Evolutionary conservation across 805 yeast genomes (phyloP).

Genomic region (Tetrapisispora nanseiensis): DNA sequence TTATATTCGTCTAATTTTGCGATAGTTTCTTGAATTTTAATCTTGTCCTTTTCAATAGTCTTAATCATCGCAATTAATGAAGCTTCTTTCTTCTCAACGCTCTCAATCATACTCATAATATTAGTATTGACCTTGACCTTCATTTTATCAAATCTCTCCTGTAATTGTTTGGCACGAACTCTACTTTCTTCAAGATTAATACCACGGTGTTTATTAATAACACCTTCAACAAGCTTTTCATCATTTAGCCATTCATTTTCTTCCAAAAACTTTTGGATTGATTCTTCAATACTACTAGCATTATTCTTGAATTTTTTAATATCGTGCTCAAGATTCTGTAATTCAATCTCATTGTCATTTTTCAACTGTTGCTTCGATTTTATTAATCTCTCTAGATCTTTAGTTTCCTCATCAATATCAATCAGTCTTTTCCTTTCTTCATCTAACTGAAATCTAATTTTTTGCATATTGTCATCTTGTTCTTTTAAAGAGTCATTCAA

Average conservation of each 20-base stretch:
- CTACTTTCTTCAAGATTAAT: conserved; percentile 55
- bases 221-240: conserved; percentile 42
- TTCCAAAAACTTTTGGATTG: conserved; percentile 37
- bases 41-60: conserved; percentile 81
- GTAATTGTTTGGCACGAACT: conserved; percentile 44
- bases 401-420: conserved; percentile 70
- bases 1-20: conserved; percentile 76
- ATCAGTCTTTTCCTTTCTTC: conserved; percentile 45
- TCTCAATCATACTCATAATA: conserved; percentile 85
- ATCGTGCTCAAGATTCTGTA: conserved; percentile 47
- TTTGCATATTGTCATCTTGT: conserved; percentile 15
- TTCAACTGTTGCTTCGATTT: conserved; percentile 33
- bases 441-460: conserved; percentile 23
- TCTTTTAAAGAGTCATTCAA: conserved; percentile 20
- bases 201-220: conserved; percentile 52
- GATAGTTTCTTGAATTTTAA: conserved; percentile 82
- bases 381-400: conserved; percentile 43
- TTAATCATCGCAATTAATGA: conserved; percentile 69
- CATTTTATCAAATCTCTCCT: conserved; percentile 56
- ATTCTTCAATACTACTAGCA: conserved; percentile 30
- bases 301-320: conserved; percentile 38
- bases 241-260: conserved; percentile 71
- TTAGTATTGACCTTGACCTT: conserved; percentile 74
- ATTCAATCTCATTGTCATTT: conserved; percentile 40
- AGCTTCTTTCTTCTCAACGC: conserved; percentile 77